Base-by-base conservation (phyloP, 2,329 filamentous ascomycete genomes). In the Apiospora marii region DNA sequence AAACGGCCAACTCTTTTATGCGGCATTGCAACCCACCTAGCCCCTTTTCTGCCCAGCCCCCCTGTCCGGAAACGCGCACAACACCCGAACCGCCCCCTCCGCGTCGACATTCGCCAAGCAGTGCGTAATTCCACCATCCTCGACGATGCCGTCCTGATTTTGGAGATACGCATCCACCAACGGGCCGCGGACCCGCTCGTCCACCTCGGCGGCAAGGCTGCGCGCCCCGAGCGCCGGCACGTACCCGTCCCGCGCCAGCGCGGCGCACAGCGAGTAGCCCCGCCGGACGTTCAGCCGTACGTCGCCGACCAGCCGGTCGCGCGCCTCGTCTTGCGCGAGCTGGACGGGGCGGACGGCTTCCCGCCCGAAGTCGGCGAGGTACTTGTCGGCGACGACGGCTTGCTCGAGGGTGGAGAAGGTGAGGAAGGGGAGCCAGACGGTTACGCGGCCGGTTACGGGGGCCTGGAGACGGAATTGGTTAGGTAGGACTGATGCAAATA, bases 351-450 rank as follows among this genome's bases (percentile, higher is more conserved):
- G 77, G 30, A 70, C 68, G 27, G 77, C 68, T n/a, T 48, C 67
- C 3, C 34, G 72, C 27, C 77, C 79, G 1, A 86, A 75, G 22
- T 83, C 77, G 14, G 83, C 79, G 5, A 87, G 71, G 70, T 77
- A 82, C 74, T 83, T 85, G 75, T 87, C 84, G 0, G 80, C 82
- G 1, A 86, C 78, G 0, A 86, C 81, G 1, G 81, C 82, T 72
- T 83, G 80, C 67, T 79, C 77, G 34, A 70, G 72, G 14, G 73
- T 27, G 22, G 75, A 72, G 70, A 79, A 80, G 14, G 73, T 72
- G 2, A 79, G 70, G 67, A 81, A 80, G 5, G 74, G 75, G 6
- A 79, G 71, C 68, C 78, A 74, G 24, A 77, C 78, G 0, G 80
- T 81, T 16, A 88, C 82, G 1, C 84, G 81, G 7, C 84, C 82